These are phyloP conservation scores for Nakaseomyces kungkrabaensis DNA, from an alignment of 1,139 yeast species.

Conservation along the genomic window DNA sequence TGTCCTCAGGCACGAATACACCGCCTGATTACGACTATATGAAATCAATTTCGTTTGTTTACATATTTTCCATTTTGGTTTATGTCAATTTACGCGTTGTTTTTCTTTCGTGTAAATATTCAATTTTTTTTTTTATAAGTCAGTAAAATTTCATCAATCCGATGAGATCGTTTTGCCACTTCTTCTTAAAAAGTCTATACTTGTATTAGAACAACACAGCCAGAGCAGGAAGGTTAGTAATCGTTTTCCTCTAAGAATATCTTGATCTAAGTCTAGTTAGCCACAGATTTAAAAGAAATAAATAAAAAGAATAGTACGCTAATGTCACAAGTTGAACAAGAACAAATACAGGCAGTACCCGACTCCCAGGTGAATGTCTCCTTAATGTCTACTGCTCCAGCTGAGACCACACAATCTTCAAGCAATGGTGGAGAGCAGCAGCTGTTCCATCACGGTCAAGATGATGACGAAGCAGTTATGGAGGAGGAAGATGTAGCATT, in stretches of 20 bases:
- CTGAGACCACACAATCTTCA: conserved; percentile 5
- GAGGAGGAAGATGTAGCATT: conserved; percentile 37
- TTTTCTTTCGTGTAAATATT: not conserved
- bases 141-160: not conserved
- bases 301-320: not conserved
- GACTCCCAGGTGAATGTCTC: conserved; percentile 7
- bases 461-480: conserved; percentile 21
- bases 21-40: not conserved
- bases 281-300: too few species aligned
- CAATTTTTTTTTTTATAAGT: too few species aligned
- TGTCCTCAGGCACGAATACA: not conserved
- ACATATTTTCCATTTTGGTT: not conserved
- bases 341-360: conserved; percentile 8
- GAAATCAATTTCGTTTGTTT: not conserved
- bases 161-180: not conserved
- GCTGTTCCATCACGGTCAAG: conserved; percentile 6
- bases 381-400: conserved; percentile 13
- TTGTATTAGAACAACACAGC: too few species aligned
- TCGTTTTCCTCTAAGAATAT: too few species aligned
- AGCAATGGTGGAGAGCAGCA: conserved; percentile 8
- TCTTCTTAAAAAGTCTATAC: not conserved
- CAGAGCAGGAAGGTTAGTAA: too few species aligned
- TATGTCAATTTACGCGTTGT: not conserved
- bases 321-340: not conserved
- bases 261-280: too few species aligned